These are phyloP conservation scores for Metarhizium humberi DNA, from an alignment of 2,329 filamentous ascomycete genomes.

Conservation along the genomic window DNA sequence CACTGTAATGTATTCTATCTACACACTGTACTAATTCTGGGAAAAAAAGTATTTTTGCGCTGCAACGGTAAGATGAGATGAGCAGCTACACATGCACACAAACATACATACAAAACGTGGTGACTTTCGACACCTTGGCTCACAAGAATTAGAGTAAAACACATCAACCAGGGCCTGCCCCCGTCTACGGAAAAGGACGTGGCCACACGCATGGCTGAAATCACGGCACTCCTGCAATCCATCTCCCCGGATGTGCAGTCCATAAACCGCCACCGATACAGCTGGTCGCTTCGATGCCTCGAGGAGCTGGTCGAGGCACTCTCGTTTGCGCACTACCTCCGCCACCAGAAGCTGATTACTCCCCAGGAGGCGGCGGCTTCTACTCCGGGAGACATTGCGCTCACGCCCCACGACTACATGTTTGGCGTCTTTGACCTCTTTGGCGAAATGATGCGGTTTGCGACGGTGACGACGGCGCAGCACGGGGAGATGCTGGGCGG, in stretches of 20 bases:
- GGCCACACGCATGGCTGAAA: constrained; percentile 58
- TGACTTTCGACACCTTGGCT: background rate
- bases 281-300: constrained; percentile 68
- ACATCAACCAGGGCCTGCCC: constrained; percentile 54
- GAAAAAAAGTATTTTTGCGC: constrained; percentile 22
- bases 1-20: background rate
- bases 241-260: constrained; percentile 67
- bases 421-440: constrained; percentile 89
- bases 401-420: constrained; percentile 79
- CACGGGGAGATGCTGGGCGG: constrained; percentile 43
- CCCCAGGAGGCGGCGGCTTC: constrained; percentile 47
- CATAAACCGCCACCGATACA: constrained; percentile 77
- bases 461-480: constrained; percentile 78
- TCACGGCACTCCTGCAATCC: constrained; percentile 56
- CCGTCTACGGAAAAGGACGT: constrained; percentile 61
- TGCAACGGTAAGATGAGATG: constrained; percentile 25
- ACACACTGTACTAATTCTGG: background rate
- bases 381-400: constrained; percentile 43
- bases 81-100: too few relatives aligned
- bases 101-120: too few relatives aligned
- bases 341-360: constrained; percentile 64
- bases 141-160: constrained; percentile 45
- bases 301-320: constrained; percentile 94
- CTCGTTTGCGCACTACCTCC: constrained; percentile 81
- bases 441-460: constrained; percentile 95